These are phyloP conservation scores for Dactylis glomerata DNA, from an alignment of 176 grass and related monocot genomes.

Conservation along the genomic window DNA sequence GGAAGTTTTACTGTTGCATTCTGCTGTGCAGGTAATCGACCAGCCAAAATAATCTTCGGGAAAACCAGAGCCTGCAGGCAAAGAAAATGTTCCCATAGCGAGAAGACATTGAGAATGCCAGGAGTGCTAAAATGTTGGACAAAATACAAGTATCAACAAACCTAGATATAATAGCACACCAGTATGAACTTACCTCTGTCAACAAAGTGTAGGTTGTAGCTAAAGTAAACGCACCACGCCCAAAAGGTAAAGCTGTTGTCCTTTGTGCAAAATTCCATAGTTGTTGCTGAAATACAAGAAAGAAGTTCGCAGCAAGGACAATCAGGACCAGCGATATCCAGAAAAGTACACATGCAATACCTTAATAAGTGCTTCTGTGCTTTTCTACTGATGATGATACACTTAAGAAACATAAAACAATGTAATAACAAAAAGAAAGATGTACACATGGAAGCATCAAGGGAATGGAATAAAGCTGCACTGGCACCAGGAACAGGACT, in stretches of 20 bases:
- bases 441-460: background rate
- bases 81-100: constrained; percentile 28
- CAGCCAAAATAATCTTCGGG: constrained; percentile 93
- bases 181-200: constrained; percentile 61
- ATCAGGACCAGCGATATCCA: constrained; percentile 7
- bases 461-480: background rate
- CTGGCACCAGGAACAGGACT: background rate
- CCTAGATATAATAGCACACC: constrained; percentile 14
- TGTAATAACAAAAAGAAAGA: background rate
- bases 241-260: constrained; percentile 91
- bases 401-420: constrained; percentile 22
- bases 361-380: background rate
- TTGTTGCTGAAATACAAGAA: constrained; percentile 65
- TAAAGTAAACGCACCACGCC: constrained; percentile 91
- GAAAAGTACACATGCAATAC: background rate
- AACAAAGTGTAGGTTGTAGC: constrained; percentile 92
- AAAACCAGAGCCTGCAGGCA: constrained; percentile 70
- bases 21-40: constrained; percentile 90
- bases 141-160: constrained; percentile 33
- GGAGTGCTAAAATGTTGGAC: background rate
- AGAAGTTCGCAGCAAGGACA: constrained; percentile 10
- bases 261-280: constrained; percentile 98
- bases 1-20: constrained; percentile 71
- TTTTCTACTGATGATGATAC: constrained; percentile 3
- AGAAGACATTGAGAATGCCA: background rate